Evolutionary conservation across 2,329 filamentous ascomycete genomes (phyloP), one percentile per base, ranked within the genome.

Genomic region (Aspergillus udagawae): DNA sequence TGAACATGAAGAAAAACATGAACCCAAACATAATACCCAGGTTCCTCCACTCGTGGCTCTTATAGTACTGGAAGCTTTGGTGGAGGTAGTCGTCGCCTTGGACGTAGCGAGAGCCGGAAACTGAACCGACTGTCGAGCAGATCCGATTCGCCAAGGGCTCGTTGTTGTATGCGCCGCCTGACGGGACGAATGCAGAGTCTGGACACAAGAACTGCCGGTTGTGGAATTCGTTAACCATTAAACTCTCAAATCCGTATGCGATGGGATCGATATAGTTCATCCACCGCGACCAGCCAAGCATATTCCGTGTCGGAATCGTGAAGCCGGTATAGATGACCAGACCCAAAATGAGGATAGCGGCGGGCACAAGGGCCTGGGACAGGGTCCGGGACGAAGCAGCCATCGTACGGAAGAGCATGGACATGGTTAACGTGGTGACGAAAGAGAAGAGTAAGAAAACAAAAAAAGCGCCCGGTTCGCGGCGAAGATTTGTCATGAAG

Each of bases 221-320:
- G 64, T 86, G 73, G 65, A 96, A 96, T 72, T 96, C 92, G 73
- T 95, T 95, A 61, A 90, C 82, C 82, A 93, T 88, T 27, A 95
- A 80, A 0, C 86, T 79, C 71, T 95, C 91, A 67, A 95, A 96
- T 0, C 86, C 85, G 62, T 95, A 95, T 1, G 84, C 85, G 10
- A 95, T 82, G 2, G 90, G 90, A 59, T 95, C 86, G 42, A 94
- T 77, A 70, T 90, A 93, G 70, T 88, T 89, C 60, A 95, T 84
- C 91, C 91, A 96, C 59, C 86, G 82, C 65, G 88, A 89, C 90
- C 91, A 96, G 1, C 79, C 83, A 6, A 88, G 81, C 88, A 91
- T 94, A 74, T 93, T 67, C 10, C 64, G 66, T 0, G 70, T 70
- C 1, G 77, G 76, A 10, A 80, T 73, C 1, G 73, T 72, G 60